A percentile compares a stretch with the other conserved stretches of the same genome.
phyloP scores from a whole-genome alignment of 176 grass and related monocot genomes.

The Aegilops bicornis region DNA sequence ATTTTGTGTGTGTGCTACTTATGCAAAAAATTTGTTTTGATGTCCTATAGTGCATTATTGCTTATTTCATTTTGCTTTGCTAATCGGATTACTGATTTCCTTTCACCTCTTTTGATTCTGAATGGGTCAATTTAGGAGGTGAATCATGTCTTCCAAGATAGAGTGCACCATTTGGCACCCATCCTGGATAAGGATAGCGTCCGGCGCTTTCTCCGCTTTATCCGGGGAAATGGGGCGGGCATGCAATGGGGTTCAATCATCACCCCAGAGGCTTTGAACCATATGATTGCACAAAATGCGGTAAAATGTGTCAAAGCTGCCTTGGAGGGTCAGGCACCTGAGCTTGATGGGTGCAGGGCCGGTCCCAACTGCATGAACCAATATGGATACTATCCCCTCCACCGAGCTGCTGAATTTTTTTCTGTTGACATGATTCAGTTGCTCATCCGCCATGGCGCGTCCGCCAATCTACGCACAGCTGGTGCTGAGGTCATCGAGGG shows the following conservation, averaged over 20 bases:
- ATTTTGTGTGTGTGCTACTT: background rate
- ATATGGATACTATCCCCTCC: constrained; percentile 23
- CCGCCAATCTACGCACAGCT: constrained; percentile 20
- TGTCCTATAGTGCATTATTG: background rate
- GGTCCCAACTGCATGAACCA: constrained; percentile 30
- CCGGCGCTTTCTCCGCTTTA: background rate
- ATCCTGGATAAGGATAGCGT: background rate
- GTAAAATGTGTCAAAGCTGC: background rate
- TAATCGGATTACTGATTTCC: background rate
- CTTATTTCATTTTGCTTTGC: background rate
- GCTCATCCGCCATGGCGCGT: constrained; percentile 2
- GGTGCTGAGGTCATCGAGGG: constrained; percentile 5
- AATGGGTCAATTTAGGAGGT: background rate
- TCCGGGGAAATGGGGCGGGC: background rate
- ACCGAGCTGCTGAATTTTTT: constrained; percentile 29
- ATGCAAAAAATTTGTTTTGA: background rate
- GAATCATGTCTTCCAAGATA: background rate
- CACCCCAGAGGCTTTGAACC: background rate
- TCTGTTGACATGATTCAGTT: constrained; percentile 33
- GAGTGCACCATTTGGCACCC: background rate
- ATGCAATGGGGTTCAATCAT: background rate
- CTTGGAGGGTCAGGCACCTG: constrained; percentile 12
- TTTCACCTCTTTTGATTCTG: background rate
- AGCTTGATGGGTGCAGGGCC: background rate
- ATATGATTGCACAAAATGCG: background rate